Conservation (phyloP, 2,329 filamentous ascomycete genomes). For the Fusarium nygamai region DNA sequence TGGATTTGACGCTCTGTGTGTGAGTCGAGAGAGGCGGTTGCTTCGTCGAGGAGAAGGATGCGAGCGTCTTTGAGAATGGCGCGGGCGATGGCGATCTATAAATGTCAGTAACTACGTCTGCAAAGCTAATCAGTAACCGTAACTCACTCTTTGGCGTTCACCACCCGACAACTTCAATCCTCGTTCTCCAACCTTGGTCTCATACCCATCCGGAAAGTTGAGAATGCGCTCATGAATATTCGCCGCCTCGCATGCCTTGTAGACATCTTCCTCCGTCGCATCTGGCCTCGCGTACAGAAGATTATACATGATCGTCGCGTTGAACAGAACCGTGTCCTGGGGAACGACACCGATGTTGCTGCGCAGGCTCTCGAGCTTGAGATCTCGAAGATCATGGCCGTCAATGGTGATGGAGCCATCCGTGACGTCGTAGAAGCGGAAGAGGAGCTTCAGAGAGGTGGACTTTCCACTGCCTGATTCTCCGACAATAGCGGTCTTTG, state of each 20-base stretch:
- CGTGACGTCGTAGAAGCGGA: constrained; percentile 61
- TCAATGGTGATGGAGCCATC: constrained; percentile 58
- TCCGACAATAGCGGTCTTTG: constrained; percentile 58
- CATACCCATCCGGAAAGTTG: constrained; percentile 62
- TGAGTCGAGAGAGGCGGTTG: constrained; percentile 75
- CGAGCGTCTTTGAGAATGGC: constrained; percentile 75
- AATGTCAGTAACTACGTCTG: neutral
- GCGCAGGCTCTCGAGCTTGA: constrained; percentile 53
- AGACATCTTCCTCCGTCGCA: constrained; percentile 60
- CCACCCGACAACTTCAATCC: constrained; percentile 67
- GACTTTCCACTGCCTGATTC: constrained; percentile 60
- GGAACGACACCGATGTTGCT: constrained; percentile 57
- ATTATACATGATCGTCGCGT: constrained; percentile 66
- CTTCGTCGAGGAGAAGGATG: constrained; percentile 76
- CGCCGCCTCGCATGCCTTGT: constrained; percentile 61
- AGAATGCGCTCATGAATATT: constrained; percentile 66
- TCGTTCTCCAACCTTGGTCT: constrained; percentile 63
- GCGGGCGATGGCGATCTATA: constrained; percentile 65
- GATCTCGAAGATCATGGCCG: constrained; percentile 55
- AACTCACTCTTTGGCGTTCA: constrained; percentile 64
- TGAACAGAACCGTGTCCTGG: constrained; percentile 59
- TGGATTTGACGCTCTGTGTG: constrained; percentile 69
- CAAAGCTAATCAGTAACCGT: neutral
- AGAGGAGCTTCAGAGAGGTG: constrained; percentile 59
- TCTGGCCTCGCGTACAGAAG: constrained; percentile 61